These are phyloP conservation scores for Aspergillus fischeri DNA, from an alignment of 2,329 filamentous ascomycete species.

Conservation along the genomic window DNA sequence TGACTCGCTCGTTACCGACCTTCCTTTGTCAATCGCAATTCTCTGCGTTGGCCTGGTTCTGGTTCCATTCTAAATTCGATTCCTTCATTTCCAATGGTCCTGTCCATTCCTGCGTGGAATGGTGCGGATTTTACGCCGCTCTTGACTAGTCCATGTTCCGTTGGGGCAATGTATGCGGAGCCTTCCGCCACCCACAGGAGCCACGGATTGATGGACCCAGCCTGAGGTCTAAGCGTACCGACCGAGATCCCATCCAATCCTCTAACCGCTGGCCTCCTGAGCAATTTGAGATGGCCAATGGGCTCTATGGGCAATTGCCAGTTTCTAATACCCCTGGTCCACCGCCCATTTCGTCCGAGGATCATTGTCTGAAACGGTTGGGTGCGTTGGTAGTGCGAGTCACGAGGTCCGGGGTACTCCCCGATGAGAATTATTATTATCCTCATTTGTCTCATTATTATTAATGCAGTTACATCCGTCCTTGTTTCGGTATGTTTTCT, in stretches of 20 bases:
- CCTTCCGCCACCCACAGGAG: slow-evolving; percentile 13
- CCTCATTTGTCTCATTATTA: neutral
- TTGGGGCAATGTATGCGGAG: slow-evolving; percentile 12
- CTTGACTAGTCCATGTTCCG: neutral
- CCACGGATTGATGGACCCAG: neutral
- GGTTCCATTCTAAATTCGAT: slow-evolving; percentile 1
- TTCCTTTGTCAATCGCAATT: slow-evolving; percentile 1
- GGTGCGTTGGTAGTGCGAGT: neutral
- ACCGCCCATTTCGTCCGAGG: neutral
- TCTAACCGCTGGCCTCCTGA: slow-evolving; percentile 4
- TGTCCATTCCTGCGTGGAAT: neutral
- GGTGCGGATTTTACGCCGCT: neutral
- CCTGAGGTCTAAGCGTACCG: neutral
- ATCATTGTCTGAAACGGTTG: neutral
- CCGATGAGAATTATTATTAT: slow-evolving; percentile 1
- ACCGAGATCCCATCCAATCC: neutral
- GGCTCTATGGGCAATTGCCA: neutral
- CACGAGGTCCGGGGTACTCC: slow-evolving; percentile 14
- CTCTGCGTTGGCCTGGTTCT: neutral
- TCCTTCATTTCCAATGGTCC: slow-evolving; percentile 3
- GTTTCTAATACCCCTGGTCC: neutral
- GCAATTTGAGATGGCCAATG: neutral
- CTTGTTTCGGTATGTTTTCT: neutral
- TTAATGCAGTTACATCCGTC: neutral
- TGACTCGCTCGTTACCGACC: slow-evolving; percentile 1